Percentiles rank a stretch among this genome's conserved stretches.
Conservation (phyloP, 1,284 basidiomycete species). For the Tilletia setariae region DNA sequence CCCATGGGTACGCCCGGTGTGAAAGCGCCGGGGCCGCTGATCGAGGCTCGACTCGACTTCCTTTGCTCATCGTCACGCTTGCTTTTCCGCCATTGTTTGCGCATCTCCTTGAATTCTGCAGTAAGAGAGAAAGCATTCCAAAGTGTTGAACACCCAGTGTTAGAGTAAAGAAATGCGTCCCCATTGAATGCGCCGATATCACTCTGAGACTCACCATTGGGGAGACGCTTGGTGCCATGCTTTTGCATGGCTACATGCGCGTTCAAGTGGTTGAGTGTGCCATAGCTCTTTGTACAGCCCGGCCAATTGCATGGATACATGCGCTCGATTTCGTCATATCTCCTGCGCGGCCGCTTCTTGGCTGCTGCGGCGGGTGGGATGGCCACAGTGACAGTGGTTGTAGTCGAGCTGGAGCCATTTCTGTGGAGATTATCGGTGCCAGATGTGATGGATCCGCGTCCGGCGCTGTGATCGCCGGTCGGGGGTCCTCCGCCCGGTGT, state of each 20-base stretch:
- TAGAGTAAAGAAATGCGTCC: too few relatives aligned
- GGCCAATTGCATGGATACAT: slow-evolving; percentile 78
- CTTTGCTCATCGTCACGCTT: slow-evolving; percentile 69
- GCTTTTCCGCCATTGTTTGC: slow-evolving; percentile 88
- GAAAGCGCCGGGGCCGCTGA: not conserved
- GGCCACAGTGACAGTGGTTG: not conserved
- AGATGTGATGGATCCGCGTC: slow-evolving; percentile 15
- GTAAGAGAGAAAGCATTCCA: not conserved
- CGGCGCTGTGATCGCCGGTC: slow-evolving; percentile 3
- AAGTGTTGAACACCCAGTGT: not conserved
- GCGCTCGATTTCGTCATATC: slow-evolving; percentile 67
- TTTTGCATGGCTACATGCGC: slow-evolving; percentile 91
- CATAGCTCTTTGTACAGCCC: slow-evolving; percentile 78
- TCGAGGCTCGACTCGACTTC: slow-evolving; percentile 17
- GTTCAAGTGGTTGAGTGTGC: slow-evolving; percentile 85
- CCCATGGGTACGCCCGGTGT: not conserved
- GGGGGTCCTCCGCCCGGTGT: not conserved
- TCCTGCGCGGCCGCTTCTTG: slow-evolving; percentile 44
- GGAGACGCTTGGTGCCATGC: slow-evolving; percentile 77
- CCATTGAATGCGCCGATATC: too few relatives aligned
- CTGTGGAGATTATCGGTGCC: not conserved
- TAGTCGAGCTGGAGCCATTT: not conserved
- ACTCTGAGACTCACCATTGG: slow-evolving; percentile 69
- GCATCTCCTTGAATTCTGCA: slow-evolving; percentile 92
- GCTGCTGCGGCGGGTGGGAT: slow-evolving; percentile 17